Percentiles rank a stretch among this genome's conserved stretches.
Evolutionary conservation across 2,329 filamentous ascomycete species (phyloP).

Genomic region (Bipolaris victoriae): DNA sequence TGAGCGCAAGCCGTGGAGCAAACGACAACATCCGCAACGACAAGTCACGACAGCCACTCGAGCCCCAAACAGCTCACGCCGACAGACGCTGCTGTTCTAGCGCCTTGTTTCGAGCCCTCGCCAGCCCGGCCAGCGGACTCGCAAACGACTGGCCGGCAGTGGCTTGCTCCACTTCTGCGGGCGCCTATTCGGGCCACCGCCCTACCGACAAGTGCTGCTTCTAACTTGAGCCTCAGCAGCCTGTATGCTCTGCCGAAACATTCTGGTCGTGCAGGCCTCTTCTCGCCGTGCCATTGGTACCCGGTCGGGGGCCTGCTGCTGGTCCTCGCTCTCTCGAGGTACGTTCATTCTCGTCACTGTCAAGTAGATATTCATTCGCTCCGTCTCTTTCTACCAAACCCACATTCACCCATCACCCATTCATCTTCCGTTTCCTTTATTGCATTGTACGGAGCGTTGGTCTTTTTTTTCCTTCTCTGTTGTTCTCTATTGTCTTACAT

Average conservation of each 20-base stretch:
- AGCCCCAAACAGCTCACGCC: slow-evolving; percentile 37
- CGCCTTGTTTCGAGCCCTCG: slow-evolving; percentile 43
- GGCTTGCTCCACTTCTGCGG: slow-evolving; percentile 41
- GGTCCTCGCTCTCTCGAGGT: slow-evolving; percentile 51
- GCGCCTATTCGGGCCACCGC: slow-evolving; percentile 49
- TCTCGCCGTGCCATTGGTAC: slow-evolving; percentile 49
- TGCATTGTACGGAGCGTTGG: slow-evolving; percentile 47
- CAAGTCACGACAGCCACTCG: slow-evolving; percentile 39
- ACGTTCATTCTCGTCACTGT: slow-evolving; percentile 43
- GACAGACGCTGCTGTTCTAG: slow-evolving; percentile 38
- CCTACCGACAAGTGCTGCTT: slow-evolving; percentile 42
- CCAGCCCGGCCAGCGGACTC: slow-evolving; percentile 44
- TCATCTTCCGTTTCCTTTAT: slow-evolving; percentile 39
- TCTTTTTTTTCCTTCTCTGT: slow-evolving; percentile 17
- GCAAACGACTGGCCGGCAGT: slow-evolving; percentile 49
- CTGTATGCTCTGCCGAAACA: slow-evolving; percentile 52
- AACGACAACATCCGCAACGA: slow-evolving; percentile 40
- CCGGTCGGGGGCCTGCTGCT: slow-evolving; percentile 42
- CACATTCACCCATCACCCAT: slow-evolving; percentile 26
- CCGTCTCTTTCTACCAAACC: slow-evolving; percentile 17
- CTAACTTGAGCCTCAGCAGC: slow-evolving; percentile 52
- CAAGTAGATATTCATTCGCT: slow-evolving; percentile 39
- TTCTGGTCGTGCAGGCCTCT: slow-evolving; percentile 46
- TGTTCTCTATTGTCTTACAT: slow-evolving; percentile 24
- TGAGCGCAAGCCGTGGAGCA: slow-evolving; percentile 48